Evolutionary conservation across 352 stramenopile species (phyloP), one percentile per base, ranked within the genome.

Genomic region (Pythium folliculosum): DNA sequence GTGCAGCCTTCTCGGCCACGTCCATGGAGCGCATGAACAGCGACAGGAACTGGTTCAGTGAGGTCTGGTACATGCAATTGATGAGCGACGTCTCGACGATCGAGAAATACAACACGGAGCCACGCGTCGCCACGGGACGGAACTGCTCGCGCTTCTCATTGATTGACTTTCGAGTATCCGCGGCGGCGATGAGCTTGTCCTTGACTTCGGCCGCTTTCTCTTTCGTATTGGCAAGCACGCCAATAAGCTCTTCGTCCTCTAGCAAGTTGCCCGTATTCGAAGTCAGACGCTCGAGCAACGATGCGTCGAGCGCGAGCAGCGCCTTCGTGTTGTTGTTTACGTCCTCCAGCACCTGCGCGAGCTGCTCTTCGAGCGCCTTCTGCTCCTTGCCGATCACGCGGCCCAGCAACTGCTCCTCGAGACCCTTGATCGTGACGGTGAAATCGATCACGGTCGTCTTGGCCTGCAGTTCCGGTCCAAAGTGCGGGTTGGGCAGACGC

Each of bases 1-100:
- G 67, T n/a, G 92, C 88, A 6, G 96, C 97, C 72, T 98, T 98
- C 71, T 99, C 95, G 3, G 97, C 94, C 37, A 98, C 84, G 54
- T 99, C 96, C 95, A 99, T 99, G 0, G 92, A 98, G 51, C 96
- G 93, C 90, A 99, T 98, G 70, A 99, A 99, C 23, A 99, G 75
- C 60, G 92, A 86, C 38, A 99, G 70, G 77, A 99, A 99, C 81
- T 99, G 97, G 63, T 96, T 96, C 43, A 99, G 76, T 12, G 94
- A 99, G 37, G 97, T 99, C 83, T 99, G 97, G 82, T 99, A 99
- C 97, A 99, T 99, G 65, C 95, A 97, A 76, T 99, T 99, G 50
- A 99, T 97, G 50, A 98, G 71, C 57, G 92, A 98, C 63, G 98
- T 98, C 76, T 99, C 97, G 25, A 99, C 97, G 63, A 99, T 98